A percentile compares a stretch with the other conserved stretches of the same genome.
These are phyloP conservation scores for Blastocystis sp. DNA, from an alignment of 352 stramenopile species.

Conservation along the genomic window DNA sequence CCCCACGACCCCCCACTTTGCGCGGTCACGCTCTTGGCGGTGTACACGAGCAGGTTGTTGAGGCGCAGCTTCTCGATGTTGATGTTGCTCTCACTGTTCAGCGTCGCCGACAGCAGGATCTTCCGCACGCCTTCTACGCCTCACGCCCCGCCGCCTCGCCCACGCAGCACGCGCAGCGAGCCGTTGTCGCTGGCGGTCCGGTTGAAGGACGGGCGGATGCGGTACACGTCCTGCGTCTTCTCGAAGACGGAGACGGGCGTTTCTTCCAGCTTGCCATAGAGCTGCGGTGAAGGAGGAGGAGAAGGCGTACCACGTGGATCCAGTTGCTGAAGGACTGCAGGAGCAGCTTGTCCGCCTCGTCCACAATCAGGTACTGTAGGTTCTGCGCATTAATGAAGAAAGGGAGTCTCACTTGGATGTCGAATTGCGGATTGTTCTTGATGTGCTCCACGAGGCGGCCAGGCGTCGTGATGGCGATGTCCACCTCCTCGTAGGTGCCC, in stretches of 20 bases:
- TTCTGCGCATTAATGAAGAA: background rate
- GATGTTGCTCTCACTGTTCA: constrained; percentile 66
- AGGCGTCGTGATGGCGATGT: constrained; percentile 56
- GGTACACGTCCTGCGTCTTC: background rate
- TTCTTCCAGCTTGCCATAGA: constrained; percentile 46
- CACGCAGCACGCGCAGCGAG: background rate
- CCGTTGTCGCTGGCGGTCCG: background rate
- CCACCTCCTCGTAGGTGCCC: constrained; percentile 45
- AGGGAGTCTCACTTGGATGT: background rate
- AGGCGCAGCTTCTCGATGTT: constrained; percentile 61
- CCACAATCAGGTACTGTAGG: constrained; percentile 58
- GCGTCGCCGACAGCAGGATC: constrained; percentile 35
- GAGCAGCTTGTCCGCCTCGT: constrained; percentile 64
- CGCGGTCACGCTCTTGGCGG: constrained; percentile 16
- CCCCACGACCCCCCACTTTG: background rate
- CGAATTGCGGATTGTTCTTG: constrained; percentile 46
- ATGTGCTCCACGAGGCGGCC: constrained; percentile 65
- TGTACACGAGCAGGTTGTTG: constrained; percentile 57
- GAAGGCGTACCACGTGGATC: constrained; percentile 48
- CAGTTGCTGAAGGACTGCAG: constrained; percentile 59
- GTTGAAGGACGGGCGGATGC: constrained; percentile 6
- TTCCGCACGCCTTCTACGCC: constrained; percentile 13
- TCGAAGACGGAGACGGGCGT: constrained; percentile 14
- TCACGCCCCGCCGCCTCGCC: background rate
- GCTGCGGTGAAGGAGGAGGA: background rate